Conservation (phyloP, 441 rosid species). For the Arabidopsis lyrata region DNA sequence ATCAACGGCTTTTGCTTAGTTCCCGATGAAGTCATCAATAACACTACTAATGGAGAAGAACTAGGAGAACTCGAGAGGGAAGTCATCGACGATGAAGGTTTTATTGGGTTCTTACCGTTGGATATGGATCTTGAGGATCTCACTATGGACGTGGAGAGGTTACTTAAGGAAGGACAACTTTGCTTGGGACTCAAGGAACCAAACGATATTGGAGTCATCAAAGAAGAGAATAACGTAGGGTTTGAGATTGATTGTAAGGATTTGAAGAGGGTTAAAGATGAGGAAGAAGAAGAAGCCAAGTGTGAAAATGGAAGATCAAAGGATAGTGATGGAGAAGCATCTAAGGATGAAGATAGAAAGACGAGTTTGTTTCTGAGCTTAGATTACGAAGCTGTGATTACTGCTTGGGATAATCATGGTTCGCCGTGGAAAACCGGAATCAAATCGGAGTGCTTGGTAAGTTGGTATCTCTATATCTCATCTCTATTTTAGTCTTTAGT, state of each 20-base stretch:
- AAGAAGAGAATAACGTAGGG: slow-evolving; percentile 40
- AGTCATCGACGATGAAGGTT: slow-evolving; percentile 43
- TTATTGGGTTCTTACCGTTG: slow-evolving; percentile 50
- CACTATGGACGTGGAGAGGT: slow-evolving; percentile 64
- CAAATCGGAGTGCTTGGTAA: slow-evolving; percentile 59
- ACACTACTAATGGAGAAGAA: slow-evolving; percentile 21
- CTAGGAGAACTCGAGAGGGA: slow-evolving; percentile 31
- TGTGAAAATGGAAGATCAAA: slow-evolving; percentile 18
- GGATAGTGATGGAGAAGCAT: slow-evolving; percentile 14
- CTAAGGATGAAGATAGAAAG: slow-evolving; percentile 34
- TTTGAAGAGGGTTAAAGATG: slow-evolving; percentile 45
- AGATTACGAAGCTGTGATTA: slow-evolving; percentile 63
- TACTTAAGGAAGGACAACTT: slow-evolving; percentile 49
- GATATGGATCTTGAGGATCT: slow-evolving; percentile 66
- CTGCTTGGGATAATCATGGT: slow-evolving; percentile 69
- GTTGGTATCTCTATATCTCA: not conserved
- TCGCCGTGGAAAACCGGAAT: slow-evolving; percentile 69
- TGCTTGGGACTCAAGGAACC: slow-evolving; percentile 31
- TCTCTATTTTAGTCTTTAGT: not conserved
- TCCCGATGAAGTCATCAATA: slow-evolving; percentile 9
- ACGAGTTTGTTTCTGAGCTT: slow-evolving; percentile 53
- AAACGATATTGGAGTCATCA: not conserved
- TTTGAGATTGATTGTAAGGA: slow-evolving; percentile 17
- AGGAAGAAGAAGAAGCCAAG: slow-evolving; percentile 38
- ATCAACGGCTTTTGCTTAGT: slow-evolving; percentile 33